These are phyloP conservation scores for Pseudopyrenochaeta lycopersici DNA, from an alignment of 2,329 filamentous ascomycete genomes.

Conservation along the genomic window DNA sequence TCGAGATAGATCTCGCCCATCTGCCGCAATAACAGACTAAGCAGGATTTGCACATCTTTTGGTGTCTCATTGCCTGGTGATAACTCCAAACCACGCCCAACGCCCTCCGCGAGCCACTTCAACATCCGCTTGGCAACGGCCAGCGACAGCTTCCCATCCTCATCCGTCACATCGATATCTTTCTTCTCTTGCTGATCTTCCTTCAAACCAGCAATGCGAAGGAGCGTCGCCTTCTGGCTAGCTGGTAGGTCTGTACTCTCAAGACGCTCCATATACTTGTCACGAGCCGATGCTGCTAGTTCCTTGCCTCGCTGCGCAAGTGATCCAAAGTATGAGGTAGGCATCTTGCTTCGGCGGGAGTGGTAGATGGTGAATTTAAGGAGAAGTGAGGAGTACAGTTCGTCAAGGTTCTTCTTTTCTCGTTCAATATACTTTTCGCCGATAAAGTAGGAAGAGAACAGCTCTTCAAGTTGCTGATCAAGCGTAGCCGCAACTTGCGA, in stretches of 20 bases:
- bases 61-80: slow-evolving; percentile 87
- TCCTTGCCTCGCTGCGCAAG: slow-evolving; percentile 90
- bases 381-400: slow-evolving; percentile 87
- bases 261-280: slow-evolving; percentile 88
- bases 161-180: slow-evolving; percentile 89
- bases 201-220: slow-evolving; percentile 83
- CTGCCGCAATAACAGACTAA: slow-evolving; percentile 82
- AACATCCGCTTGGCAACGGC: slow-evolving; percentile 97
- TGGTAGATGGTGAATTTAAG: slow-evolving; percentile 99
- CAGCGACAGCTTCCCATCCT: slow-evolving; percentile 84
- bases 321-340: slow-evolving; percentile 91
- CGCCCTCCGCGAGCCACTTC: slow-evolving; percentile 95
- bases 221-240: slow-evolving; percentile 89
- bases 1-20: slow-evolving; percentile 86
- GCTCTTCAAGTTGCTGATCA: slow-evolving; percentile 73
- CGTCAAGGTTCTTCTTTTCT: slow-evolving; percentile 74
- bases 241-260: slow-evolving; percentile 88
- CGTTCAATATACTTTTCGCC: slow-evolving; percentile 72
- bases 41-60: slow-evolving; percentile 87
- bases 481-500: slow-evolving; percentile 78
- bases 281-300: slow-evolving; percentile 84
- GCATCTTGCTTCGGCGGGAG: slow-evolving; percentile 83
- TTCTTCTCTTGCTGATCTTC: slow-evolving; percentile 79
- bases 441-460: slow-evolving; percentile 72
- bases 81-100: slow-evolving; percentile 90